Conservation (phyloP, 148 eudicot species). For the Bassia scoparia region DNA sequence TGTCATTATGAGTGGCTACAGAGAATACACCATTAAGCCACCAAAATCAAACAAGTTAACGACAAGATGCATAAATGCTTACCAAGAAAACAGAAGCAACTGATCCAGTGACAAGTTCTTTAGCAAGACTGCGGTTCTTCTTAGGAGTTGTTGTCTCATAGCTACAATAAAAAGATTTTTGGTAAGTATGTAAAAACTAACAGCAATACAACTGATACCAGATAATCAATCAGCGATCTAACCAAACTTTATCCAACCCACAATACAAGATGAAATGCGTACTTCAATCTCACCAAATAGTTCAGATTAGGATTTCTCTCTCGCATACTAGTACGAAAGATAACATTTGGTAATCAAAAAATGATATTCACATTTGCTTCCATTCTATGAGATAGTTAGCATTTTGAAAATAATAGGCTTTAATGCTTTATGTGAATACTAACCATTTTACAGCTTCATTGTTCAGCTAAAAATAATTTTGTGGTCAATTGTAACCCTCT, state of each 20-base stretch:
- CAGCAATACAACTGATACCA: neutral
- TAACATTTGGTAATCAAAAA: too few species aligned
- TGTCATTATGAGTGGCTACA: too few species aligned
- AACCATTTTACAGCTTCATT: too few species aligned
- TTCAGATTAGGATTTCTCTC: neutral
- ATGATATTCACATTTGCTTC: neutral
- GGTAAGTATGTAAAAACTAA: neutral
- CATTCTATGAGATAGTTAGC: too few species aligned
- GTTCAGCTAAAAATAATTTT: too few species aligned
- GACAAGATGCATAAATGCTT: slow-evolving; percentile 12
- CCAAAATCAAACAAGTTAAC: neutral
- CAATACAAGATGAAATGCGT: too few species aligned
- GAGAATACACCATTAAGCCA: neutral
- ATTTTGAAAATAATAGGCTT: too few species aligned
- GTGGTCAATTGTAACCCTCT: too few species aligned
- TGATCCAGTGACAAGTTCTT: slow-evolving; percentile 78
- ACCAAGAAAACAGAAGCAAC: slow-evolving; percentile 95
- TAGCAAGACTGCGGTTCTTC: slow-evolving; percentile 82
- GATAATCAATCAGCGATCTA: neutral
- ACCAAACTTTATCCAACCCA: neutral
- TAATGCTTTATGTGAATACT: too few species aligned
- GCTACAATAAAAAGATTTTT: slow-evolving; percentile 38
- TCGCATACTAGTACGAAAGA: neutral
- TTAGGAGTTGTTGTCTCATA: slow-evolving; percentile 92
- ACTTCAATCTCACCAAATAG: neutral